Evolutionary conservation across 345 rosid species (phyloP).

Genomic region (Eucalyptus pauciflora): DNA sequence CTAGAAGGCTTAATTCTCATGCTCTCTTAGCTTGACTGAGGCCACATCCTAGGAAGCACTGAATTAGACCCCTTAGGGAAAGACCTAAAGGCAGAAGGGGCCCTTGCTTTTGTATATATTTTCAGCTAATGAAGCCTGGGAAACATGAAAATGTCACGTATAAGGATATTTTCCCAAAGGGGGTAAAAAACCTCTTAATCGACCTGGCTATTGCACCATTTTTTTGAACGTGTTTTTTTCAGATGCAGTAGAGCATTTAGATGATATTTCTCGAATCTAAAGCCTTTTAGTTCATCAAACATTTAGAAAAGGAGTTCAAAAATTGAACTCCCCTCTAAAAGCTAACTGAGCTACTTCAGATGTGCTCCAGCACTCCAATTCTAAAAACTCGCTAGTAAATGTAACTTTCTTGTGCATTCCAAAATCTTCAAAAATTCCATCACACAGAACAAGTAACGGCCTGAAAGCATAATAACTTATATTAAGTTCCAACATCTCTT

Average conservation of each 20-base stretch:
- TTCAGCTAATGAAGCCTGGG: neutral
- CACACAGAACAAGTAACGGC: neutral
- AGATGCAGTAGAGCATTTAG: neutral
- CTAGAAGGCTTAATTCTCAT: neutral
- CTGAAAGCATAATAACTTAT: neutral
- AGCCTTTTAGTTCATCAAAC: neutral
- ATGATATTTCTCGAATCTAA: neutral
- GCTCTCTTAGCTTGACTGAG: neutral
- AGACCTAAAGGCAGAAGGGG: neutral
- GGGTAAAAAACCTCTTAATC: neutral
- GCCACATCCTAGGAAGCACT: neutral
- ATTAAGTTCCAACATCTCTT: neutral
- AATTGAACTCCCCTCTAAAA: neutral
- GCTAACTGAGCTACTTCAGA: neutral
- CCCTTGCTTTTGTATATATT: neutral
- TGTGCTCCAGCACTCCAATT: neutral
- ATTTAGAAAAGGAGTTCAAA: neutral
- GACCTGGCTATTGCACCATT: neutral
- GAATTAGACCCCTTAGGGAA: neutral
- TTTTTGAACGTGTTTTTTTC: neutral
- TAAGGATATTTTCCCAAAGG: neutral
- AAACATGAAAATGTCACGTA: neutral
- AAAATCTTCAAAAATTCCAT: neutral
- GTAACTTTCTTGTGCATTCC: neutral
- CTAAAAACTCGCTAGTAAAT: neutral